Conservation (phyloP, 1,139 yeast genomes). For the Lodderomyces metapsilosis region DNA sequence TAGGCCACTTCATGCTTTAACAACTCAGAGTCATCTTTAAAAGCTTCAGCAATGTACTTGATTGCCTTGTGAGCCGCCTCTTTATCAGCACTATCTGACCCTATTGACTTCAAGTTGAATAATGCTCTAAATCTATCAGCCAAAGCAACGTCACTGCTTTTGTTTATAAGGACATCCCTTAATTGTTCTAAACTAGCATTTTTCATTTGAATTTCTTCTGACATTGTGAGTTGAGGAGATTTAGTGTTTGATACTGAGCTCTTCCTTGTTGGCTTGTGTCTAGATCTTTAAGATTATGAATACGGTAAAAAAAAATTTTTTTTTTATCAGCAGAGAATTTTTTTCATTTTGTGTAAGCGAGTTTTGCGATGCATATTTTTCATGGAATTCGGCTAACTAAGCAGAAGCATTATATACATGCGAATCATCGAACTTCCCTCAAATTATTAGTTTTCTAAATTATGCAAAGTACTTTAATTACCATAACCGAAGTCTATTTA, state of each 20-base stretch:
- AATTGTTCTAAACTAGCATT: constrained; percentile 61
- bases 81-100: constrained; percentile 55
- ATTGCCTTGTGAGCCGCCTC: constrained; percentile 62
- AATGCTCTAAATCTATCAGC: constrained; percentile 92
- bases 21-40: constrained; percentile 81
- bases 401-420: too few relatives aligned
- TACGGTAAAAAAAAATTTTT: not conserved
- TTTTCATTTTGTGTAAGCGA: not conserved
- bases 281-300: constrained; percentile 1
- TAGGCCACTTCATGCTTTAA: constrained; percentile 98
- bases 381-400: too few relatives aligned
- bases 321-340: constrained; percentile 1
- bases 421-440: too few relatives aligned
- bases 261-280: not conserved
- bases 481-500: not conserved
- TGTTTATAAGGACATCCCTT: constrained; percentile 67
- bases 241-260: too few relatives aligned
- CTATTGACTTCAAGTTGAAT: constrained; percentile 84
- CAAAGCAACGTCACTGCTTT: constrained; percentile 63
- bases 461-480: too few relatives aligned
- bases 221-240: constrained; percentile 9
- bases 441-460: too few relatives aligned
- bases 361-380: not conserved
- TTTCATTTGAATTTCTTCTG: constrained; percentile 42
- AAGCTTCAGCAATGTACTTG: constrained; percentile 79